phyloP scores from a whole-genome alignment of 1,139 yeast genomes.

The Candida sp. region DNA sequence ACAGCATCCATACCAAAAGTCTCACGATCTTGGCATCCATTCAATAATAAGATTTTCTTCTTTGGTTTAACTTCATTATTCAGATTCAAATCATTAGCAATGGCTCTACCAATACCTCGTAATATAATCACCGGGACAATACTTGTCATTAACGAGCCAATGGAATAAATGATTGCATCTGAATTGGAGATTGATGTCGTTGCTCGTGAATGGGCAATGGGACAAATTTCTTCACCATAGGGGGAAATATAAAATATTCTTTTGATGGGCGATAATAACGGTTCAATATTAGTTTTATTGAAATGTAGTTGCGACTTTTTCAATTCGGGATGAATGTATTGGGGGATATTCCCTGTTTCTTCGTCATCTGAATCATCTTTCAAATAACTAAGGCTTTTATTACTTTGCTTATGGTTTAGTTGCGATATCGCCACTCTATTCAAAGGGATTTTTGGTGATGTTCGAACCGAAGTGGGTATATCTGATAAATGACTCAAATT shows the following conservation, averaged over 20 bases:
- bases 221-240: conserved; percentile 84
- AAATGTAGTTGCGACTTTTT: conserved; percentile 73
- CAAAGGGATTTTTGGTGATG: conserved; percentile 12
- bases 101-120: conserved; percentile 68
- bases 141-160: conserved; percentile 88
- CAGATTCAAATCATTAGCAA: conserved; percentile 26
- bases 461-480: conserved; percentile 9
- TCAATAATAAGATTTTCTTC: conserved; percentile 56
- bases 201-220: conserved; percentile 69
- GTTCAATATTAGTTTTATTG: conserved; percentile 50
- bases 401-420: conserved; percentile 1
- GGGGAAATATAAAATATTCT: conserved; percentile 82
- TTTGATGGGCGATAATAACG: conserved; percentile 72
- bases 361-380: conserved; percentile 26
- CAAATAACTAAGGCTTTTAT: background rate
- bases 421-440: conserved; percentile 15
- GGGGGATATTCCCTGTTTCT: conserved; percentile 61
- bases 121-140: conserved; percentile 73
- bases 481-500: conserved; percentile 3
- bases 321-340: conserved; percentile 78
- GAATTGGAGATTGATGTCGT: conserved; percentile 48
- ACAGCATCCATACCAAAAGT: conserved; percentile 63
- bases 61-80: conserved; percentile 16
- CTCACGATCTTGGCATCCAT: conserved; percentile 76
- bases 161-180: conserved; percentile 66